phyloP scores from a whole-genome alignment of 176 grass and related monocot species.

The Musa schizocarpa region DNA sequence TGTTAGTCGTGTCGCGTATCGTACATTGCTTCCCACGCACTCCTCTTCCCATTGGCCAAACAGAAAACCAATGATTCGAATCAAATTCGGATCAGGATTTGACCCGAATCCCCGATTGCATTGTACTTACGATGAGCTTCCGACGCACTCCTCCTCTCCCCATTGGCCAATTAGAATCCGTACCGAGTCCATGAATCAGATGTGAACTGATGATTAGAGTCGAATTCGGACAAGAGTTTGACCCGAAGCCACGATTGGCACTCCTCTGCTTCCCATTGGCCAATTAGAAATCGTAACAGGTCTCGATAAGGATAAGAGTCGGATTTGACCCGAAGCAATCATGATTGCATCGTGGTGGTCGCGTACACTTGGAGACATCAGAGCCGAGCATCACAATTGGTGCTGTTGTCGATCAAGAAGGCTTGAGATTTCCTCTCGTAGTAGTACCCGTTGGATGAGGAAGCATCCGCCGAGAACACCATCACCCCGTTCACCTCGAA shows the following conservation, averaged over 20 bases:
- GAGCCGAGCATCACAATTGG: background rate
- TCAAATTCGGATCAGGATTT: background rate
- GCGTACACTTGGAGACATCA: no score
- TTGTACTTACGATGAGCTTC: background rate
- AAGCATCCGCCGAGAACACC: constrained; percentile 14
- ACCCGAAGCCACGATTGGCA: no score
- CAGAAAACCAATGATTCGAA: background rate
- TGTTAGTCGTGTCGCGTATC: no score
- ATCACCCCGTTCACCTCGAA: constrained; percentile 18
- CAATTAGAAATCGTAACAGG: background rate
- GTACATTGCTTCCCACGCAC: background rate
- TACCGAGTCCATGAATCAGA: no score
- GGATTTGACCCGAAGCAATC: background rate
- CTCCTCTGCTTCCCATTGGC: background rate
- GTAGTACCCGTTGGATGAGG: background rate
- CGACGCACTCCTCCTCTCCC: background rate
- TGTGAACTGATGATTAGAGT: background rate
- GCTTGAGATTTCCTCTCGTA: constrained; percentile 14
- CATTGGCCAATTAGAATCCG: background rate
- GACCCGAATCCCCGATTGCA: no score
- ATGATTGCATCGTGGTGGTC: no score
- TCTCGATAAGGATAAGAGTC: background rate
- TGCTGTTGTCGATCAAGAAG: constrained; percentile 7
- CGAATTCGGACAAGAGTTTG: background rate
- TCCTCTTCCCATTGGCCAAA: background rate